Conservation (phyloP, 208 protist genomes). For the Naegleria lovaniensis region DNA sequence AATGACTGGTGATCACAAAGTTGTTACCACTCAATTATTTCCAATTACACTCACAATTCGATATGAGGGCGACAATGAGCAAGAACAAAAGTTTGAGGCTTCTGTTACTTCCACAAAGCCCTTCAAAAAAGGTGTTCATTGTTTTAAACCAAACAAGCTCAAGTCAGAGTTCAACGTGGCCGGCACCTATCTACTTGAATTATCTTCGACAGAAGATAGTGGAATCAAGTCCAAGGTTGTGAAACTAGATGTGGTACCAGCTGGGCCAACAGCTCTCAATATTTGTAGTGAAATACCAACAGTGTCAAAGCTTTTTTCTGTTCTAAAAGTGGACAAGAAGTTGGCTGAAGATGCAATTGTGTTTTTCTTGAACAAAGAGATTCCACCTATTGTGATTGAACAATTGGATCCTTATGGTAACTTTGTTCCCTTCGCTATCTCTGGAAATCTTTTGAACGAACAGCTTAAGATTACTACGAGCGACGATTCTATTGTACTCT, state of each 20-base stretch:
- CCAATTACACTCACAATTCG: background rate
- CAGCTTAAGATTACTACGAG: background rate
- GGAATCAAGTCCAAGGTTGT: background rate
- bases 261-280: background rate
- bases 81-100: background rate
- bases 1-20: conserved; percentile 9
- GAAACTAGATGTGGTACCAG: background rate
- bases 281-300: background rate
- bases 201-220: background rate
- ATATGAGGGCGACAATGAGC: background rate
- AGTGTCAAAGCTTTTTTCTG: background rate
- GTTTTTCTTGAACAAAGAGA: background rate
- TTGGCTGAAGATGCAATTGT: background rate
- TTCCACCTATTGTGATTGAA: background rate
- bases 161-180: background rate
- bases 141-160: background rate
- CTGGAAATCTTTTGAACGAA: background rate
- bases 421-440: background rate
- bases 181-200: background rate
- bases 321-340: background rate
- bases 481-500: background rate
- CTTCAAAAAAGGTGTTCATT: background rate
- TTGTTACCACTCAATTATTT: background rate
- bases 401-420: background rate
- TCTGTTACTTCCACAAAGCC: background rate